Evolutionary conservation across 768 basidiomycete genomes (phyloP).

Genomic region (Mycena olivaceomarginata): DNA sequence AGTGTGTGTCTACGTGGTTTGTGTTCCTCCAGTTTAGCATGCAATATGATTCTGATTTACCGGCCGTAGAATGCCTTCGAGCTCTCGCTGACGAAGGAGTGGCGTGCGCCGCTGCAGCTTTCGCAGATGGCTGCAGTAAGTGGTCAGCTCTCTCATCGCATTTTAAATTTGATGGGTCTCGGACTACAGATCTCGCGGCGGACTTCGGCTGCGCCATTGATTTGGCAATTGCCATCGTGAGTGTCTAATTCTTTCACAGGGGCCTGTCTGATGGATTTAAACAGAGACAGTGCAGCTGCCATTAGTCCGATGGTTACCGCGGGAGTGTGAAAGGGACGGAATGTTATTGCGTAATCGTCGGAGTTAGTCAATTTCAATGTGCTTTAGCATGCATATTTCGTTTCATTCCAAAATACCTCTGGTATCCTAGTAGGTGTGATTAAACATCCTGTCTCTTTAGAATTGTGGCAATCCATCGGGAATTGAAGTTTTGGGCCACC

Average conservation of each 20-base stretch:
- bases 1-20: not conserved
- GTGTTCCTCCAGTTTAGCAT: not conserved
- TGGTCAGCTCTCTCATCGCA: not conserved
- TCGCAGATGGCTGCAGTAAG: slow-evolving; percentile 16
- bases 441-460: too few species aligned
- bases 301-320: too few species aligned
- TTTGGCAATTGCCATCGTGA: not conserved
- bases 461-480: too few species aligned
- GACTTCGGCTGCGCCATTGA: not conserved
- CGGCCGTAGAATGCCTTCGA: not conserved
- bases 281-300: not conserved
- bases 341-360: too few species aligned
- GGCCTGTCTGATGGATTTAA: not conserved
- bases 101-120: slow-evolving; percentile 5
- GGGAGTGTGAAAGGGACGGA: too few species aligned
- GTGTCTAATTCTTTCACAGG: not conserved
- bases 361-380: too few species aligned
- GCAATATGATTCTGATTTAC: not conserved
- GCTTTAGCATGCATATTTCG: too few species aligned
- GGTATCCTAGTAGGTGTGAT: too few species aligned
- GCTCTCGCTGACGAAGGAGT: slow-evolving; percentile 12
- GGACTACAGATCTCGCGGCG: not conserved
- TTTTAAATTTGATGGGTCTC: not conserved
- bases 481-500: too few species aligned
- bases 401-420: too few species aligned